A percentile compares a stretch with the other conserved stretches of the same genome.
phyloP scores from a whole-genome alignment of 495 filamentous ascomycete species.

The Lepidopterella palustris region DNA sequence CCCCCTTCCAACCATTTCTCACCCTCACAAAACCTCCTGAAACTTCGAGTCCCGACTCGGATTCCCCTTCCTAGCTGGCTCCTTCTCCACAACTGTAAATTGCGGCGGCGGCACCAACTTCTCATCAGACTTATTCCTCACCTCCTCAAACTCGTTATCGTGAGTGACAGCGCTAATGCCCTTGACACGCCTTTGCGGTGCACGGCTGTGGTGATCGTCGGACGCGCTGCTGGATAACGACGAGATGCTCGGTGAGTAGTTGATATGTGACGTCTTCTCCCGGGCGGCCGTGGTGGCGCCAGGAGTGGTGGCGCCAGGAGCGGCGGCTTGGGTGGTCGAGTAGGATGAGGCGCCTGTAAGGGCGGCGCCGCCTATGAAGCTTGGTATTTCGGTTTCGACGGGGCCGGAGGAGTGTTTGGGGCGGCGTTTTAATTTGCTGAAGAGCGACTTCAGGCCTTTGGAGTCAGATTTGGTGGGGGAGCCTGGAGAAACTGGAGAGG shows the following conservation, averaged over 20 bases:
- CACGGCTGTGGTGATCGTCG: neutral
- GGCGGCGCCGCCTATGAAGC: neutral
- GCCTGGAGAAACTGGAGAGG: neutral
- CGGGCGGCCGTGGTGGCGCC: neutral
- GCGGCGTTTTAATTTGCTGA: constrained; percentile 1
- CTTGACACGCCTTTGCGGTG: neutral
- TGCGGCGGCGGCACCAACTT: neutral
- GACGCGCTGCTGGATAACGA: neutral
- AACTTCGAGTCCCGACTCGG: neutral
- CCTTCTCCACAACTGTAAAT: neutral
- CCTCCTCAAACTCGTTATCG: constrained; percentile 39
- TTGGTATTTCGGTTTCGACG: neutral
- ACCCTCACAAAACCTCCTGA: neutral
- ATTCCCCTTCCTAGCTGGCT: neutral
- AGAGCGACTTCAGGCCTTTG: neutral
- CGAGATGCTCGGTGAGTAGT: neutral
- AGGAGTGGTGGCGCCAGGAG: neutral
- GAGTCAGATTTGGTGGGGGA: neutral
- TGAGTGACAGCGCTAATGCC: constrained; percentile 30
- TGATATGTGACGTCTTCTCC: neutral
- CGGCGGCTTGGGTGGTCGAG: neutral
- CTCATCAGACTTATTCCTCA: neutral
- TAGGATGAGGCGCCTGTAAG: neutral
- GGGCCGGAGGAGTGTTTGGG: neutral
- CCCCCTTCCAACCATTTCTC: no score